Evolutionary conservation across 2,329 filamentous ascomycete genomes (phyloP), one percentile per base, ranked within the genome.

Genomic region (Scopulariopsis brevicaulis): DNA sequence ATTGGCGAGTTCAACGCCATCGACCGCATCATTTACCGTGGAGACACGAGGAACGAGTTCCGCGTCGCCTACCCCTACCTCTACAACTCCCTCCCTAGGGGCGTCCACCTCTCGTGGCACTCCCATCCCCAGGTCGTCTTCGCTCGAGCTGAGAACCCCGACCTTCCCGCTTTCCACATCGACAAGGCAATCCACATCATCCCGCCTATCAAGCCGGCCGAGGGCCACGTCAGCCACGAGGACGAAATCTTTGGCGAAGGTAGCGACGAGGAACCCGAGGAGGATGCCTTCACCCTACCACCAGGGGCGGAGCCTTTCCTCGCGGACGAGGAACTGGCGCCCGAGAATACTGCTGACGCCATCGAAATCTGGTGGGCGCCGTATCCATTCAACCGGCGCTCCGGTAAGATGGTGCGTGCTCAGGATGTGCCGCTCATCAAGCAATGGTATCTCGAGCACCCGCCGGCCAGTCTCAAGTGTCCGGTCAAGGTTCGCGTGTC

Each of bases 1-100:
- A 99, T 99, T 73, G 94, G 94, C 72, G 94, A 99, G 72, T 99
- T 99, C 79, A 99, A 99, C 68, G 94, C 94, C 37, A 99, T 99
- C 65, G 94, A 99, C 68, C 90, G 95, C 64, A 99, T 99, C 73
- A 99, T 99, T 64, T 99, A 99, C 80, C 88, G 94, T 63, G 87
- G 89, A 53, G 92, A 93, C 0, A 95, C 97, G 63, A 85, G 93
- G 64, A 99, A 93, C 10, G 94, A 99, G 73, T 96, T 95, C 67
- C 85, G 93, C 53, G 94, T 99, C 51, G 91, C 91, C 0, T 97
- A 90, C 69, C 94, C 94, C 0, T 96, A 87, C 70, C 79, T 99
- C 6, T 99, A 99, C 76, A 99, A 99, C 70, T 96, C 93, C 20
- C 79, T 99, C 6, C 95, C 94, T 1, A 82, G 95, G 65, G 97